A percentile compares a stretch with the other conserved stretches of the same genome.
These are phyloP conservation scores for Lonicera japonica DNA, from an alignment of 129 eudicot genomes.

Conservation along the genomic window DNA sequence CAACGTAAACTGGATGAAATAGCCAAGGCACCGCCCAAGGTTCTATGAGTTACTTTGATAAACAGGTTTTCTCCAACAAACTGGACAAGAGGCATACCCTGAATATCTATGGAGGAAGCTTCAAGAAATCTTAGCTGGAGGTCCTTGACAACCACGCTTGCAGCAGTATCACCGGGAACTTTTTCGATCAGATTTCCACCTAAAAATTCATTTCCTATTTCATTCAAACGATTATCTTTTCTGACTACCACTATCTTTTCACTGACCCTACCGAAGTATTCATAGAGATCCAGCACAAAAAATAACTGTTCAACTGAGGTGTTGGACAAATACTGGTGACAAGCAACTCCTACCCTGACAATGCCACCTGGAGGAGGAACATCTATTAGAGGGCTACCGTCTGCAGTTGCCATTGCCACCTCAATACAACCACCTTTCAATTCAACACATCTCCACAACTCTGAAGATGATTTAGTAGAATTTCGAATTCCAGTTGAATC, in stretches of 20 bases:
- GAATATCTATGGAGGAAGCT: slow-evolving; percentile 39
- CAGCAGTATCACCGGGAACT: slow-evolving; percentile 95
- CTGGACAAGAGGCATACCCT: slow-evolving; percentile 69
- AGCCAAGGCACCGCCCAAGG: slow-evolving; percentile 90
- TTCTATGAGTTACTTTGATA: slow-evolving; percentile 72
- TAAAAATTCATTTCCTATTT: slow-evolving; percentile 27
- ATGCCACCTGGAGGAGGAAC: slow-evolving; percentile 96
- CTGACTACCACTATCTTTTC: slow-evolving; percentile 63
- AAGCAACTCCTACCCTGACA: slow-evolving; percentile 82
- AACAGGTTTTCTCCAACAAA: slow-evolving; percentile 72
- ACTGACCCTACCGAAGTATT: slow-evolving; percentile 67
- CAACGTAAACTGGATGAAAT: slow-evolving; percentile 73
- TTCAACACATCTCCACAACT: slow-evolving; percentile 81
- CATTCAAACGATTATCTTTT: slow-evolving; percentile 30
- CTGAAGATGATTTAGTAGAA: slow-evolving; percentile 28
- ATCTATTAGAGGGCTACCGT: slow-evolving; percentile 62
- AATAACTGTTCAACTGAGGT: slow-evolving; percentile 91
- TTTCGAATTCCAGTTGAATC: slow-evolving; percentile 22
- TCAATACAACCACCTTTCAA: slow-evolving; percentile 63
- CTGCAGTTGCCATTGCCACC: slow-evolving; percentile 98
- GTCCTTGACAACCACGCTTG: slow-evolving; percentile 52
- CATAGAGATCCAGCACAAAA: slow-evolving; percentile 78
- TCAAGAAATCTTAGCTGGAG: slow-evolving; percentile 74
- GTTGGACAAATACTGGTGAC: slow-evolving; percentile 72
- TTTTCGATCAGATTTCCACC: slow-evolving; percentile 49